Percentiles rank a stretch among this genome's conserved stretches.
These are phyloP conservation scores for Lepidopterella palustris DNA, from an alignment of 495 filamentous ascomycete genomes.

Conservation along the genomic window DNA sequence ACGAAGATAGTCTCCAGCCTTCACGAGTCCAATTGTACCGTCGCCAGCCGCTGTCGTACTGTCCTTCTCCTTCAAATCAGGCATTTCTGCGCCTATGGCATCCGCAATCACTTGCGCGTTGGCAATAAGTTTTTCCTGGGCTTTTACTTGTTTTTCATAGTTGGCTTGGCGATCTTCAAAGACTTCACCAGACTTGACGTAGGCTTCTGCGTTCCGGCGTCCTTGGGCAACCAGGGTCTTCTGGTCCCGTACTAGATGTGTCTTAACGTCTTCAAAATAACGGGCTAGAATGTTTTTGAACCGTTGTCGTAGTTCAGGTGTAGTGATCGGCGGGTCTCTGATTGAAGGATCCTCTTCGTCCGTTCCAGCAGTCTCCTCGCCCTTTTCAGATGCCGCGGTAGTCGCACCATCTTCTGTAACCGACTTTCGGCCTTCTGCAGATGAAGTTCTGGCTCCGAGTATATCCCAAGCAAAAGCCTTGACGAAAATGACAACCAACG, in stretches of 20 bases:
- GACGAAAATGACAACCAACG: conserved; percentile 86
- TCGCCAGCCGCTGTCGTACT: conserved; percentile 54
- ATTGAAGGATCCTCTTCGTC: conserved; percentile 39
- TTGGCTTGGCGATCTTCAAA: conserved; percentile 97
- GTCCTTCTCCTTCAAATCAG: conserved; percentile 78
- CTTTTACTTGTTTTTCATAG: conserved; percentile 86
- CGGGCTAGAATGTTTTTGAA: conserved; percentile 83
- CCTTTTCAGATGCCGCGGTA: conserved; percentile 41
- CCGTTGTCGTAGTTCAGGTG: conserved; percentile 70
- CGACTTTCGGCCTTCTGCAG: conserved; percentile 69
- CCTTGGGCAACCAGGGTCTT: conserved; percentile 75
- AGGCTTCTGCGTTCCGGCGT: conserved; percentile 92
- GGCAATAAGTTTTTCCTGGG: conserved; percentile 80
- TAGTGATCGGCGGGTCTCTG: conserved; percentile 65
- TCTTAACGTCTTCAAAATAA: conserved; percentile 91
- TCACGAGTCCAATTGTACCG: conserved; percentile 84
- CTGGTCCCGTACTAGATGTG: conserved; percentile 82
- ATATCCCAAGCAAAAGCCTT: conserved; percentile 97
- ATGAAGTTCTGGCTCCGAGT: conserved; percentile 63
- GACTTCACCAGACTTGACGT: conserved; percentile 96
- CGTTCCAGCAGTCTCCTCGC: conserved; percentile 43
- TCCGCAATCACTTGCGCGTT: conserved; percentile 92
- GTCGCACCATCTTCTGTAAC: conserved; percentile 82
- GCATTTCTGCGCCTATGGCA: conserved; percentile 87
- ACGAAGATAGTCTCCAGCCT: conserved; percentile 86